Evolutionary conservation across 345 rosid genomes (phyloP).

Genomic region (Diplotaxis tenuifolia): DNA sequence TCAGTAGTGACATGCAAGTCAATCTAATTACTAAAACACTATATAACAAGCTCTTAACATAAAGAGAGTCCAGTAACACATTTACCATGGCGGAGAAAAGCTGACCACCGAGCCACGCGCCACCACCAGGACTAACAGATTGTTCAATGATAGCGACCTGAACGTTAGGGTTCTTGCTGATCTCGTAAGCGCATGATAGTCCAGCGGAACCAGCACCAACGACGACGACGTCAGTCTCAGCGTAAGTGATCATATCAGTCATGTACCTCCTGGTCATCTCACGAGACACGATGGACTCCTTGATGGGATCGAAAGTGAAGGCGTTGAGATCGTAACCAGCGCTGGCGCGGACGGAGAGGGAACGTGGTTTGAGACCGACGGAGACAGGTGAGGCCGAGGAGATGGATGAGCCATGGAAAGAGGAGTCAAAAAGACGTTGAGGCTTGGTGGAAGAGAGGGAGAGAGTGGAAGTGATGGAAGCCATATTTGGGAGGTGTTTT

Average conservation of each 20-base stretch:
- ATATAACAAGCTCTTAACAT: neutral
- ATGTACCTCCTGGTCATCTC: slow-evolving; percentile 77
- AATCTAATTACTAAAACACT: neutral
- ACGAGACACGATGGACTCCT: slow-evolving; percentile 60
- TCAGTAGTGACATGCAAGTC: slow-evolving; percentile 1
- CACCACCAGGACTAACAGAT: slow-evolving; percentile 85
- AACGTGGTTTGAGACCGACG: slow-evolving; percentile 26
- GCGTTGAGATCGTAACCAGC: slow-evolving; percentile 50
- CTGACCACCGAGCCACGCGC: slow-evolving; percentile 80
- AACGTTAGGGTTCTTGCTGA: slow-evolving; percentile 67
- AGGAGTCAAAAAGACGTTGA: slow-evolving; percentile 41
- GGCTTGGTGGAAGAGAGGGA: slow-evolving; percentile 44
- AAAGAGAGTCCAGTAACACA: neutral
- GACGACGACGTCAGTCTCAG: slow-evolving; percentile 69
- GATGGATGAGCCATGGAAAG: slow-evolving; percentile 50
- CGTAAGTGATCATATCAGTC: slow-evolving; percentile 69
- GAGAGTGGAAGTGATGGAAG: slow-evolving; percentile 49
- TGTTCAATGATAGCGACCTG: slow-evolving; percentile 68
- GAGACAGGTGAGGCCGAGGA: slow-evolving; percentile 29
- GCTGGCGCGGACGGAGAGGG: slow-evolving; percentile 38
- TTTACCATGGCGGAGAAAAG: slow-evolving; percentile 80
- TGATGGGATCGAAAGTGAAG: slow-evolving; percentile 61
- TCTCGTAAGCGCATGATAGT: slow-evolving; percentile 62
- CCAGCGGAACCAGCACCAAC: slow-evolving; percentile 82
- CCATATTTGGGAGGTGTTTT: slow-evolving; percentile 21